Percentiles rank a stretch among this genome's conserved stretches.
phyloP scores from a whole-genome alignment of 208 protist genomes.

The Leishmania arabica region DNA sequence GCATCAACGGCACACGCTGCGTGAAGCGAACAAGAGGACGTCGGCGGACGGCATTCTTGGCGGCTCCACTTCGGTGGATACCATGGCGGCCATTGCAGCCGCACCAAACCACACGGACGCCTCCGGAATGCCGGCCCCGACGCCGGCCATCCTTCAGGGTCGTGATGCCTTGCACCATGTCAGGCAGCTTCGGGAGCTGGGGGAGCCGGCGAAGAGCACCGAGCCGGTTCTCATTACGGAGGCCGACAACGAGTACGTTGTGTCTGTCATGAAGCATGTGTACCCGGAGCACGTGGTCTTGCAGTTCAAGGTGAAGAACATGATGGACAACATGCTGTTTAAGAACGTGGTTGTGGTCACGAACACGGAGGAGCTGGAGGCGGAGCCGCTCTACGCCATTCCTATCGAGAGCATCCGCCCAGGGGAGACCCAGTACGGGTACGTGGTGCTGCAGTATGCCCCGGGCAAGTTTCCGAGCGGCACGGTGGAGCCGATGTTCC shows the following conservation, averaged over 20 bases:
- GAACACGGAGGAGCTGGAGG: constrained; percentile 77
- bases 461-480: constrained; percentile 73
- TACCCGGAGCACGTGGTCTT: constrained; percentile 94
- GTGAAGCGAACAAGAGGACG: constrained; percentile 4
- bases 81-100: constrained; percentile 20
- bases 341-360: constrained; percentile 85
- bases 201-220: constrained; percentile 65
- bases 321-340: constrained; percentile 90
- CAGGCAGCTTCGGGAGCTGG: constrained; percentile 68
- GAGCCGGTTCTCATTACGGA: constrained; percentile 93
- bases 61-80: constrained; percentile 10
- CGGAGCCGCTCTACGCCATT: constrained; percentile 84
- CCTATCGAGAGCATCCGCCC: constrained; percentile 62
- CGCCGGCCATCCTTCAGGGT: constrained; percentile 53
- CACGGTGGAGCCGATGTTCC: constrained; percentile 58
- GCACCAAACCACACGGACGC: constrained; percentile 9
- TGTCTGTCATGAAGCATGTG: constrained; percentile 95
- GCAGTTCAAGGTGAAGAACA: constrained; percentile 96
- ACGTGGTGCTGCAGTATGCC: constrained; percentile 73
- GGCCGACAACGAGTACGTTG: constrained; percentile 97
- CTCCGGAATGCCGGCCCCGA: neutral
- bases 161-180: constrained; percentile 71
- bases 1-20: constrained; percentile 32
- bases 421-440: constrained; percentile 62
- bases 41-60: constrained; percentile 1